Percentiles rank a stretch among this genome's conserved stretches.
Evolutionary conservation across 495 filamentous ascomycete genomes (phyloP).

Genomic region (Immersiella caudata): DNA sequence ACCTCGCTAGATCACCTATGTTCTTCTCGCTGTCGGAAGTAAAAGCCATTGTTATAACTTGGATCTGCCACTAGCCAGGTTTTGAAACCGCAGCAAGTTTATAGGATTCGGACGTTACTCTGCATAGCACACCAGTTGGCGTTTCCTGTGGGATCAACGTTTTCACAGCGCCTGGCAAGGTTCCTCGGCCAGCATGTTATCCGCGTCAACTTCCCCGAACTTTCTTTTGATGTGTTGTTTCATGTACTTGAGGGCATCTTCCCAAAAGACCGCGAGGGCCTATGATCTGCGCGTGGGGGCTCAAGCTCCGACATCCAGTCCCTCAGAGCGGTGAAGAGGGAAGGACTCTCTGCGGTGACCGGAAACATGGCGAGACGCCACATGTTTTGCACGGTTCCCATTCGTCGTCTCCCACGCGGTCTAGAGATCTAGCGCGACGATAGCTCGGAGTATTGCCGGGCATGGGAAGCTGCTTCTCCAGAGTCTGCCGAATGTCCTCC

Average conservation of each 20-base stretch:
- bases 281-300: background rate
- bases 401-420: background rate
- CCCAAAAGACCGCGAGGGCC: background rate
- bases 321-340: background rate
- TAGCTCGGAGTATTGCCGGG: background rate
- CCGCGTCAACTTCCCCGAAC: background rate
- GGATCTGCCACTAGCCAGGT: background rate
- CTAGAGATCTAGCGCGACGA: slow-evolving; percentile 1
- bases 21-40: background rate
- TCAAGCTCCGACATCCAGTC: background rate
- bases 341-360: background rate
- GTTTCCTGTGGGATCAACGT: background rate
- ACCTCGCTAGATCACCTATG: background rate
- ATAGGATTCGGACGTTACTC: background rate
- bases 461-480: background rate
- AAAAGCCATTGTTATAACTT: background rate
- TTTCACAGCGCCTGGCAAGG: background rate
- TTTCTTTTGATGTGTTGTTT: background rate
- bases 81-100: background rate
- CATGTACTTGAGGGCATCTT: background rate
- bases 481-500: background rate
- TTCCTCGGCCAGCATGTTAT: too few species aligned
- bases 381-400: background rate
- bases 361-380: background rate
- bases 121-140: background rate